Evolutionary conservation across 78 protist species (phyloP).

Genomic region (Parvularia atlantis): DNA sequence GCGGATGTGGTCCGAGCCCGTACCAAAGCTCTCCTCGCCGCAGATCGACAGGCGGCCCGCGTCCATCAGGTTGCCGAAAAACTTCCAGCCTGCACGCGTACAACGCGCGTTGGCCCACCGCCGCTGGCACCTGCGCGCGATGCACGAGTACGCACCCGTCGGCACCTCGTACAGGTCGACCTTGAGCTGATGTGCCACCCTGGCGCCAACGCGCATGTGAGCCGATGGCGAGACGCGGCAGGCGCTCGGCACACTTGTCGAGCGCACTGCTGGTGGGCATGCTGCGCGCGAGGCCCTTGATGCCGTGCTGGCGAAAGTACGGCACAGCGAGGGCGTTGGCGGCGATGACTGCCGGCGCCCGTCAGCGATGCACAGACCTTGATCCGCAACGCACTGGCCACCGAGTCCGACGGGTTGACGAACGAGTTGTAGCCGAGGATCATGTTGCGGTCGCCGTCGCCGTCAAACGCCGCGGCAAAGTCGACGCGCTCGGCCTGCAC

Average conservation of each 20-base stretch:
- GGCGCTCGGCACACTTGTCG: too few relatives aligned
- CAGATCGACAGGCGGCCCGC: conserved; percentile 57
- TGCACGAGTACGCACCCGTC: too few relatives aligned
- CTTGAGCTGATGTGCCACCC: conserved; percentile 47
- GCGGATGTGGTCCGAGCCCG: conserved; percentile 85
- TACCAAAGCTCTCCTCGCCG: conserved; percentile 97
- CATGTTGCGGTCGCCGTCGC: conserved; percentile 97
- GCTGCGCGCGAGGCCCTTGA: conserved; percentile 84
- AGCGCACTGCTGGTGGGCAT: conserved; percentile 95
- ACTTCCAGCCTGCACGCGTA: conserved; percentile 99
- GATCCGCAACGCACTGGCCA: too few relatives aligned
- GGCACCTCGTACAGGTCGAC: conserved; percentile 58
- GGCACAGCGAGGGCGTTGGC: conserved; percentile 68
- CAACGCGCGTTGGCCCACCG: conserved; percentile 43
- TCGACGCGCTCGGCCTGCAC: conserved; percentile 57
- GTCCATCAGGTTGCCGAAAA: conserved; percentile 95
- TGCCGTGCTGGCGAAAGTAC: conserved; percentile 46
- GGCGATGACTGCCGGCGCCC: too few relatives aligned
- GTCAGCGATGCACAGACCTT: too few relatives aligned
- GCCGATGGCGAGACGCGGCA: too few relatives aligned
- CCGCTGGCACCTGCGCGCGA: not conserved
- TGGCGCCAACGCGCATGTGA: too few relatives aligned
- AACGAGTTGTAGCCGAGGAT: conserved; percentile 76
- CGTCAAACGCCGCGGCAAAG: conserved; percentile 93
- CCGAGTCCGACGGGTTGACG: conserved; percentile 91